Evolutionary conservation across 192 early-diverging fungal species (phyloP).

Genomic region (Coemansia pectinata): DNA sequence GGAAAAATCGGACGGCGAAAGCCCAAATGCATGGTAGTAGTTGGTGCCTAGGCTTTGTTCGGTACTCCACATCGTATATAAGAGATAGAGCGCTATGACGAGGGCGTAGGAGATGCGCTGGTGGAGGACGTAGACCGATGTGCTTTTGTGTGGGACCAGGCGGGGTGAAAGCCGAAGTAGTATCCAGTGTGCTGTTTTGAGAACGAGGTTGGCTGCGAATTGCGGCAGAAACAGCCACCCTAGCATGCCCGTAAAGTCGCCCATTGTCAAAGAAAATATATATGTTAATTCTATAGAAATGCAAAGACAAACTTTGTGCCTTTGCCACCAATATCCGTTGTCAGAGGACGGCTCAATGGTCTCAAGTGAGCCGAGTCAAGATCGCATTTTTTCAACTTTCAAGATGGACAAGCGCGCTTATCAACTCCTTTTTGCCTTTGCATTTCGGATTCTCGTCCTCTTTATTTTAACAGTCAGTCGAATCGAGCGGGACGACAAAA

Average conservation of each 20-base stretch:
- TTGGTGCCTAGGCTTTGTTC: conserved; percentile 35
- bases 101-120: conserved; percentile 41
- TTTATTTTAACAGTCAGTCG: neutral
- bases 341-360: neutral
- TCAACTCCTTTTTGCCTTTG: neutral
- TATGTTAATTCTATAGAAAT: neutral
- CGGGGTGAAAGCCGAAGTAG: conserved; percentile 28
- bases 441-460: neutral
- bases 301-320: neutral
- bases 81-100: conserved; percentile 35
- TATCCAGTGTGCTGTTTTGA: conserved; percentile 29
- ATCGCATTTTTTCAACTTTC: neutral
- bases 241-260: conserved; percentile 31
- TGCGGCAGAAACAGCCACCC: conserved; percentile 49
- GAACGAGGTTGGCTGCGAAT: conserved; percentile 31
- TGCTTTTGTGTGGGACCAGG: conserved; percentile 35
- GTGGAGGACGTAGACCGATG: conserved; percentile 26
- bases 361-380: neutral
- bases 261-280: neutral
- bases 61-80: conserved; percentile 41
- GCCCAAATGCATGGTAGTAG: conserved; percentile 50
- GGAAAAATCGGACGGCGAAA: conserved; percentile 24
- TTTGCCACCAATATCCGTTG: neutral
- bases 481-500: neutral
- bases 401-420: neutral